These are phyloP conservation scores for Tetrapisispora nanseiensis DNA, from an alignment of 805 yeast genomes.

Conservation along the genomic window DNA sequence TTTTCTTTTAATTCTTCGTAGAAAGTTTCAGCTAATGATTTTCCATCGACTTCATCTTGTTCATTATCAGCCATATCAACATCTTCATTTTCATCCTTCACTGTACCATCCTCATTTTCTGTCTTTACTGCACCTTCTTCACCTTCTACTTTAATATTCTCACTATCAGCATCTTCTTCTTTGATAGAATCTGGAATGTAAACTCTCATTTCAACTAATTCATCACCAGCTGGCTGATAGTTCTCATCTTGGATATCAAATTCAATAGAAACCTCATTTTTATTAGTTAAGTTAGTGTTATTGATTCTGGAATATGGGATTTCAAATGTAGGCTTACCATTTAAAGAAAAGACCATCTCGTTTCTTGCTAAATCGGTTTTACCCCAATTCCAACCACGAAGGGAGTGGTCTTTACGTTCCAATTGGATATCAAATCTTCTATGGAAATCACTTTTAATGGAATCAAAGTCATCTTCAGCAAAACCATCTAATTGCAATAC, in stretches of 20 bases:
- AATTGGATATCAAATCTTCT: conserved; percentile 62
- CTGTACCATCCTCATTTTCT: conserved; percentile 4
- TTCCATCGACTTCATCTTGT: conserved; percentile 17
- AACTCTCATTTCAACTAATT: conserved; percentile 87
- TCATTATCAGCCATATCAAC: conserved; percentile 11
- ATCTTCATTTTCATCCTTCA: conserved; percentile 11
- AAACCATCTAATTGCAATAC: conserved; percentile 88
- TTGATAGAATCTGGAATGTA: conserved; percentile 80
- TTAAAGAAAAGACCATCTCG: conserved; percentile 77
- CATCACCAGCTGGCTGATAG: conserved; percentile 76
- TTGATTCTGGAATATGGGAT: conserved; percentile 71
- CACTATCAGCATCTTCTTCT: conserved; percentile 37
- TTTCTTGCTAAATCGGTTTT: conserved; percentile 83
- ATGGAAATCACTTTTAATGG: conserved; percentile 75
- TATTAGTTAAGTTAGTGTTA: conserved; percentile 84
- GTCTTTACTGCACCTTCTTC: background rate
- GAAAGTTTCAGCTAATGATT: conserved; percentile 72
- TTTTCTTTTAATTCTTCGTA: conserved; percentile 85
- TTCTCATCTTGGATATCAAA: conserved; percentile 51
- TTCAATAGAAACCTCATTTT: conserved; percentile 88
- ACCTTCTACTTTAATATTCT: conserved; percentile 7
- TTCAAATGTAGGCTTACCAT: conserved; percentile 86
- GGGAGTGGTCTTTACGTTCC: conserved; percentile 81
- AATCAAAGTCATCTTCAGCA: conserved; percentile 70
- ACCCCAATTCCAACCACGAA: conserved; percentile 99